phyloP scores from a whole-genome alignment of 1,139 yeast genomes.

The Wickerhamomyces sp. region DNA sequence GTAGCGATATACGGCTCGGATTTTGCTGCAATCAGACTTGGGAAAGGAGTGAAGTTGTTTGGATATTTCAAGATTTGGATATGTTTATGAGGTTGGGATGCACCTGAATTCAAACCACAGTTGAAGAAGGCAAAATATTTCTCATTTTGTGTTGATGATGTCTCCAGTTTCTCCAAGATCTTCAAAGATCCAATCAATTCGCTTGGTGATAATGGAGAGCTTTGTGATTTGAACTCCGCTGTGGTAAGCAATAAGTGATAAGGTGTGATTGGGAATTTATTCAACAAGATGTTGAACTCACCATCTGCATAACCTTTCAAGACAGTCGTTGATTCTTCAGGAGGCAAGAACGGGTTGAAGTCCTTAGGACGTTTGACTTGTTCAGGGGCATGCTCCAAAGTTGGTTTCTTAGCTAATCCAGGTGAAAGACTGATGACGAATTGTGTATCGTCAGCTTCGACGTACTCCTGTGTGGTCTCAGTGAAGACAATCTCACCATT shows the following conservation, averaged over 20 bases:
- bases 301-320: conserved; percentile 42
- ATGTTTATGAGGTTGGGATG: conserved; percentile 91
- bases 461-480: conserved; percentile 25
- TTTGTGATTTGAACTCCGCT: conserved; percentile 64
- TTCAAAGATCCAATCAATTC: conserved; percentile 60
- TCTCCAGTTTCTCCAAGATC: conserved; percentile 38
- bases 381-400: conserved; percentile 28
- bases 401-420: conserved; percentile 57
- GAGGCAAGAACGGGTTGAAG: conserved; percentile 71
- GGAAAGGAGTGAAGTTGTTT: conserved; percentile 49
- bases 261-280: conserved; percentile 81
- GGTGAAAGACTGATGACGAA: conserved; percentile 39
- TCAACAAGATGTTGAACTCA: conserved; percentile 63
- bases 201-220: conserved; percentile 59
- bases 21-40: conserved; percentile 45
- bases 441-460: conserved; percentile 29
- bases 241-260: conserved; percentile 78
- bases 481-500: conserved; percentile 31
- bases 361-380: conserved; percentile 29
- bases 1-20: conserved; percentile 52
- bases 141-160: conserved; percentile 30
- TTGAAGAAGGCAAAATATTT: conserved; percentile 78
- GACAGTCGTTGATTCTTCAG: conserved; percentile 73
- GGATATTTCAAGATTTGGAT: conserved; percentile 80
- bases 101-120: conserved; percentile 84